A percentile compares a stretch with the other conserved stretches of the same genome.
Conservation (phyloP, 768 basidiomycete genomes). For the Tricholoma saponaceum region DNA sequence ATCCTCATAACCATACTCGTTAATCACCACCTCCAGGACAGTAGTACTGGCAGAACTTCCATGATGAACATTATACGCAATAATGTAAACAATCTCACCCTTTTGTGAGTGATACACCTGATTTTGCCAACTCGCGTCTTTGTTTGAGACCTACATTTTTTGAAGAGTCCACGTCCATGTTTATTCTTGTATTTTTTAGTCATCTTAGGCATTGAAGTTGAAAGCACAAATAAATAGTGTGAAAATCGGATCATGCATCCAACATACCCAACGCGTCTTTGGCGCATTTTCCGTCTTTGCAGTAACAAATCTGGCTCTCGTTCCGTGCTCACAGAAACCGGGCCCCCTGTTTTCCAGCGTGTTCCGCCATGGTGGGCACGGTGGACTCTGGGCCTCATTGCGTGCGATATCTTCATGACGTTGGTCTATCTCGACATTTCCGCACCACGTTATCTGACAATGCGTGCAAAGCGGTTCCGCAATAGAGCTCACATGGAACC, state of each 20-base stretch:
- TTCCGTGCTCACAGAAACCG: slow-evolving; percentile 1
- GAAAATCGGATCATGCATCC: slow-evolving; percentile 12
- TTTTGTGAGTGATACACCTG: no score
- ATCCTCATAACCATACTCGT: no score
- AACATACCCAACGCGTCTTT: slow-evolving; percentile 5
- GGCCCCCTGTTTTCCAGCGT: slow-evolving; percentile 25
- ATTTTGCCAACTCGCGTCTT: no score
- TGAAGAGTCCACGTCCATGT: no score
- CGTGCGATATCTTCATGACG: slow-evolving; percentile 29
- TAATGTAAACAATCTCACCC: no score
- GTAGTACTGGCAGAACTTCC: no score
- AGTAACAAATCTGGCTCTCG: slow-evolving; percentile 3
- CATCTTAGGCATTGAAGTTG: no score
- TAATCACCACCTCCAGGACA: no score
- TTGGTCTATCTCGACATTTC: slow-evolving; percentile 12
- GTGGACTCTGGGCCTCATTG: slow-evolving; percentile 25
- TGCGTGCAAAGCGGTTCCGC: slow-evolving; percentile 20
- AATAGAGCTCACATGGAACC: slow-evolving; percentile 31
- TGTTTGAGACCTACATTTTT: no score
- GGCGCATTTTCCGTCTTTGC: slow-evolving; percentile 9
- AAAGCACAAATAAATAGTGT: no score
- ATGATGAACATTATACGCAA: no score
- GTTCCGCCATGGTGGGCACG: slow-evolving; percentile 27
- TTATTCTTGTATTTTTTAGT: slow-evolving; percentile 5
- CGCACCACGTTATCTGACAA: not conserved